These are phyloP conservation scores for Calocybe gangraenosa DNA, from an alignment of 768 basidiomycete genomes.

Conservation along the genomic window DNA sequence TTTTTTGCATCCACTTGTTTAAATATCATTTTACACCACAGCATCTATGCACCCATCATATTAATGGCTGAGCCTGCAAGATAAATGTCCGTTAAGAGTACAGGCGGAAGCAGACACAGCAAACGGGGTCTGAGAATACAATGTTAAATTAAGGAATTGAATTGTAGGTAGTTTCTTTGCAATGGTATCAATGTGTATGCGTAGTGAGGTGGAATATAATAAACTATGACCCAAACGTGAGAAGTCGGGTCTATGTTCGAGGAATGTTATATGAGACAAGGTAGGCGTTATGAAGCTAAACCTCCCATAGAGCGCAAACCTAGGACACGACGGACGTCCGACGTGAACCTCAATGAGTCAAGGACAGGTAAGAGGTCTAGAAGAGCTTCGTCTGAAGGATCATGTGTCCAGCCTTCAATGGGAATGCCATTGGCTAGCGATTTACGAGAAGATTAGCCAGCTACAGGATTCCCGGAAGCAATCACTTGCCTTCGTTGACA, in stretches of 20 bases:
- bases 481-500: conserved; percentile 79
- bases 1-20: conserved; percentile 17
- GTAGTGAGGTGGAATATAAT: conserved; percentile 21
- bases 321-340: conserved; percentile 89
- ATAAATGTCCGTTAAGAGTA: conserved; percentile 1
- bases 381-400: conserved; percentile 93
- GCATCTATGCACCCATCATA: conserved; percentile 23
- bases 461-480: conserved; percentile 3
- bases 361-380: conserved; percentile 94
- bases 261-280: conserved; percentile 3
- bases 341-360: conserved; percentile 93
- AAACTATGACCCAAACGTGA: conserved; percentile 22
- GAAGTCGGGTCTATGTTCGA: conserved; percentile 22
- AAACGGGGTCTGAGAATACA: conserved; percentile 16
- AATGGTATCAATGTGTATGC: conserved; percentile 25
- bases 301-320: conserved; percentile 55
- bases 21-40: conserved; percentile 16
- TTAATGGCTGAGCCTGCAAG: conserved; percentile 20
- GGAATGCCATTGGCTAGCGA: conserved; percentile 91
- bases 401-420: conserved; percentile 98
- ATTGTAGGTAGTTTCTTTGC: conserved; percentile 22
- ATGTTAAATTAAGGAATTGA: conserved; percentile 23
- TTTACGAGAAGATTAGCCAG: conserved; percentile 2
- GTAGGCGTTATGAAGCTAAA: conserved; percentile 18
- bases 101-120: not conserved